These are phyloP conservation scores for Arthrinium puccinioides DNA, from an alignment of 2,329 filamentous ascomycete genomes.

Conservation along the genomic window DNA sequence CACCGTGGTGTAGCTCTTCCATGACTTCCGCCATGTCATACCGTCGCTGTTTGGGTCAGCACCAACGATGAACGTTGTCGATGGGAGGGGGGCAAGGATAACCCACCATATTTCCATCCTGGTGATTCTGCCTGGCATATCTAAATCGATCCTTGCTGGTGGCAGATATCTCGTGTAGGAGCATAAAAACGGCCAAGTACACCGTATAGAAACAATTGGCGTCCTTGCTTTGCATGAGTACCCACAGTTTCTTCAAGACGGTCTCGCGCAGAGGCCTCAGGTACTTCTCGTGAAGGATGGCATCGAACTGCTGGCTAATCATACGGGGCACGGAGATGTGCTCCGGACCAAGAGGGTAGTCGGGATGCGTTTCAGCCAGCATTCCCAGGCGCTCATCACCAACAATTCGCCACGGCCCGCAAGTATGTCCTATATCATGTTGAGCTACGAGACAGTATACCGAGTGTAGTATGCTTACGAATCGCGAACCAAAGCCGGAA, in stretches of 20 bases:
- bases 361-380: constrained; percentile 24
- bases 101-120: constrained; percentile 12
- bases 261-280: constrained; percentile 13
- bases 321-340: constrained; percentile 25
- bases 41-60: no score
- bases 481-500: constrained; percentile 40
- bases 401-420: constrained; percentile 34
- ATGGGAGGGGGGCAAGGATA: neutral
- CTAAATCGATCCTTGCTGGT: constrained; percentile 33
- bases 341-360: constrained; percentile 27
- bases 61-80: no score
- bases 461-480: no score
- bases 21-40: constrained; percentile 34
- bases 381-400: constrained; percentile 34
- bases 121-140: constrained; percentile 31
- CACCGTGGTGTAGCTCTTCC: constrained; percentile 35
- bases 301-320: constrained; percentile 23
- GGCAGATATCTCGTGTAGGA: constrained; percentile 29
- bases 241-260: constrained; percentile 18
- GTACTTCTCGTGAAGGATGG: constrained; percentile 14
- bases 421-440: constrained; percentile 34
- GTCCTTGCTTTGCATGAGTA: constrained; percentile 19
- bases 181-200: constrained; percentile 23
- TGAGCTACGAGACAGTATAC: no score
- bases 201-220: constrained; percentile 19